These are phyloP conservation scores for Ceratocystis alfenasii DNA, from an alignment of 2,329 filamentous ascomycete genomes.

Conservation along the genomic window DNA sequence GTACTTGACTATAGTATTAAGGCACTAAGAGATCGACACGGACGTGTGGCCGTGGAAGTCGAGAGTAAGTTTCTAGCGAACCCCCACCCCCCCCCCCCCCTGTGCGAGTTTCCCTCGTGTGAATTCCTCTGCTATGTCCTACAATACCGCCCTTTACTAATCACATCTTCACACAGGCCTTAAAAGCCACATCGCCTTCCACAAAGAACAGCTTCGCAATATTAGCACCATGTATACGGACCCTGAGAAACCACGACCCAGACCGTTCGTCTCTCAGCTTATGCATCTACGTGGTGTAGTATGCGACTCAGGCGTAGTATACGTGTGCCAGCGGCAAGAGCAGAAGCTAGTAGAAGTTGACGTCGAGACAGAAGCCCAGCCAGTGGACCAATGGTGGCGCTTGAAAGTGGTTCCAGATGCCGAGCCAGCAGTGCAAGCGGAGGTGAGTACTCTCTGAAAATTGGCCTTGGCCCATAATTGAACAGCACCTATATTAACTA, in stretches of 20 bases:
- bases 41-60: background rate
- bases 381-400: conserved; percentile 45
- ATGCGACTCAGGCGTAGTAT: conserved; percentile 37
- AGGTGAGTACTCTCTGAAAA: conserved; percentile 32
- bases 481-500: too few relatives aligned
- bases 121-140: too few relatives aligned
- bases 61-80: conserved; percentile 3
- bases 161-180: conserved; percentile 10
- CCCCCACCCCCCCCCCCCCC: background rate
- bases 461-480: background rate
- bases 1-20: conserved; percentile 27
- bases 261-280: conserved; percentile 34
- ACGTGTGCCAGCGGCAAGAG: conserved; percentile 38
- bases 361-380: conserved; percentile 25
- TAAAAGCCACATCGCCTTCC: conserved; percentile 15
- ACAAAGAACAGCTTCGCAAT: conserved; percentile 29
- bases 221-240: conserved; percentile 33
- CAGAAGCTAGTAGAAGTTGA: conserved; percentile 35
- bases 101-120: too few relatives aligned
- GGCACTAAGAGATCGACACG: conserved; percentile 26
- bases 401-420: conserved; percentile 34
- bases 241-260: conserved; percentile 31
- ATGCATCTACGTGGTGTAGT: conserved; percentile 43
- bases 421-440: conserved; percentile 35
- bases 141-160: background rate